Conservation (phyloP, 2,329 filamentous ascomycete species). For the Microcyclosporella mali region DNA sequence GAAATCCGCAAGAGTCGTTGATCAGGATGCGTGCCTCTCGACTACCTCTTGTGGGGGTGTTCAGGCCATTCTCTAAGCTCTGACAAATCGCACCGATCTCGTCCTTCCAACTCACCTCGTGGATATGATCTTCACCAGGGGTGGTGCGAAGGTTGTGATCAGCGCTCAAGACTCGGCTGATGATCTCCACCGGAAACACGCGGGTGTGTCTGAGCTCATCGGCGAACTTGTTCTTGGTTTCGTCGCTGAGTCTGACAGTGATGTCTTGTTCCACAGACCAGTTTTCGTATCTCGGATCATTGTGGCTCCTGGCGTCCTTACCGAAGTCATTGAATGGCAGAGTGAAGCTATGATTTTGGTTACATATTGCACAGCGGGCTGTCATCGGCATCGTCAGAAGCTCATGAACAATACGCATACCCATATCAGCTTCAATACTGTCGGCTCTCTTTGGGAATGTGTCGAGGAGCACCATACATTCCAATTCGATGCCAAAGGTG, state of each 20-base stretch:
- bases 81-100: slow-evolving; percentile 15
- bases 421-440: not conserved
- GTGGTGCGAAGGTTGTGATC: not conserved
- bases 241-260: not conserved
- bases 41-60: not conserved
- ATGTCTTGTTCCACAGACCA: slow-evolving; percentile 3
- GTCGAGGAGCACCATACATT: slow-evolving; percentile 9
- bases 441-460: not conserved
- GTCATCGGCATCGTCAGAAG: not conserved
- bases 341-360: not conserved
- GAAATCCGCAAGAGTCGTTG: slow-evolving; percentile 23
- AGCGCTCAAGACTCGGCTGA: slow-evolving; percentile 9
- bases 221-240: not conserved
- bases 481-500: slow-evolving; percentile 13
- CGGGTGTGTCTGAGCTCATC: not conserved
- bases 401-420: slow-evolving; percentile 2
- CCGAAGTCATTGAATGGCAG: not conserved
- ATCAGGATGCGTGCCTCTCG: slow-evolving; percentile 16
- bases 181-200: slow-evolving; percentile 9
- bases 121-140: not conserved
- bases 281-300: slow-evolving; percentile 1
- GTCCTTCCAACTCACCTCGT: slow-evolving; percentile 10
- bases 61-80: slow-evolving; percentile 11
- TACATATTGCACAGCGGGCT: not conserved
- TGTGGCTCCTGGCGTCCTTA: not conserved